Conservation (phyloP, 257 asterid genomes). For the Lithospermum erythrorhizon region DNA sequence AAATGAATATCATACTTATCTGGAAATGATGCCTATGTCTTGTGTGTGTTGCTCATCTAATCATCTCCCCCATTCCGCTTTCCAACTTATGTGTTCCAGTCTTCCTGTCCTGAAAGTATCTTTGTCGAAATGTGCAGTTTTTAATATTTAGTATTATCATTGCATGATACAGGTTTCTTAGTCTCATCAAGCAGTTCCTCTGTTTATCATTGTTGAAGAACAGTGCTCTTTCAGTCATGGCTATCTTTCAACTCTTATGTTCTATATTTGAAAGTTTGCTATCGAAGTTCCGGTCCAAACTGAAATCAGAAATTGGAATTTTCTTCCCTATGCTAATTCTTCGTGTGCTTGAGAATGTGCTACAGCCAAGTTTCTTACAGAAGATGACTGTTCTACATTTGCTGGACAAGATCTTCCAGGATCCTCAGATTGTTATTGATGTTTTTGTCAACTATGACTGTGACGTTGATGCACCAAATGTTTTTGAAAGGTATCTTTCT, state of each 20-base stretch:
- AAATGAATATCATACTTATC: too few relatives aligned
- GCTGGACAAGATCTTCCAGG: constrained; percentile 74
- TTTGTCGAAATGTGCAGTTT: too few relatives aligned
- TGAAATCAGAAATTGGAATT: constrained; percentile 93
- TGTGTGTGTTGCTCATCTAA: too few relatives aligned
- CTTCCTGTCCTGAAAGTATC: too few relatives aligned
- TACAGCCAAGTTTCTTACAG: constrained; percentile 96
- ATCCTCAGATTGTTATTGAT: constrained; percentile 73
- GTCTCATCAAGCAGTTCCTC: constrained; percentile 73
- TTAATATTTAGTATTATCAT: too few relatives aligned
- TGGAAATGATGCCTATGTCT: too few relatives aligned
- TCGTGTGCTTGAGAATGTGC: constrained; percentile 96
- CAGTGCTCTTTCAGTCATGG: constrained; percentile 93
- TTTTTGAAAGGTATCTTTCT: constrained; percentile 68
- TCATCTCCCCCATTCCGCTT: too few relatives aligned
- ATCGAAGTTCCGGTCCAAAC: constrained; percentile 68
- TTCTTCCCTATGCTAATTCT: constrained; percentile 95
- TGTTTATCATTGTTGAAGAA: constrained; percentile 95
- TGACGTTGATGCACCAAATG: constrained; percentile 96
- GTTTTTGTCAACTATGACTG: constrained; percentile 93
- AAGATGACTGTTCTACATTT: constrained; percentile 88
- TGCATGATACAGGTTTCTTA: constrained; percentile 57
- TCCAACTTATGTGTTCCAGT: too few relatives aligned
- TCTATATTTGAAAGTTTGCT: constrained; percentile 47
- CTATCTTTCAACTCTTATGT: constrained; percentile 80